Evolutionary conservation across 352 stramenopile genomes (phyloP), one percentile per base, ranked within the genome.

Genomic region (Phytophthora pluvialis): DNA sequence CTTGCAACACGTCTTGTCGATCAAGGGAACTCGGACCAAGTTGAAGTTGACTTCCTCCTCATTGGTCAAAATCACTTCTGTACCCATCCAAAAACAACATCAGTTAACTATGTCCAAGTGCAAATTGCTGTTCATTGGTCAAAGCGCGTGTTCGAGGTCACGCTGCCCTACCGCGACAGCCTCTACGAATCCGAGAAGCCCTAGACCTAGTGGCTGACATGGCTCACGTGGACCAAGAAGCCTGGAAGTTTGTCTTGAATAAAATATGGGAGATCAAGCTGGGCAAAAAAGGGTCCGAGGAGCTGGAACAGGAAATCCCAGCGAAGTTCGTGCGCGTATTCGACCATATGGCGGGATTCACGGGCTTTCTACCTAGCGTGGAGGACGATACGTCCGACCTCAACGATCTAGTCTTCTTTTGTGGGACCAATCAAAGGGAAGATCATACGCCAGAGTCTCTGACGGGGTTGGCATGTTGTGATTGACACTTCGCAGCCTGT

Each of bases 181-280:
- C 18, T 40, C 4, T 29, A 32, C 15, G 29, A 32, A 50, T 59
- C 11, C 60, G 64, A 12, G 72, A 80, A 43, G 64, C 56, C 9
- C 51, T 80, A 3, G 68, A 64, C 39, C 57, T 80, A 26, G 53
- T 80, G 15, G 60, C 45, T 11, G 51, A 68, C 3, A 57, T 77
- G 26, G 64, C 60, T 3, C 42, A 32, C 26, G 47, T 67, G 6
- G 71, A 72, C 43, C 40, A 71, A 35, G 21, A 33, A 3, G 46
- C 39, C 15, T 76, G 72, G 67, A 70, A 67, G 31, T 59, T 44
- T 31, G n/a, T 43, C 9, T 40, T 57, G 13, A 46, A n/a, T 26
- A 47, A 47, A 38, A 35, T 38, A 5, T 57, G 49, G 11, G 35
- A 35, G 1, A 6, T 57, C 6, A 35, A 25, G 28, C 28, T 57